A percentile compares a stretch with the other conserved stretches of the same genome.
Evolutionary conservation across 805 yeast species (phyloP).

Genomic region (Babjeviella inositovora): DNA sequence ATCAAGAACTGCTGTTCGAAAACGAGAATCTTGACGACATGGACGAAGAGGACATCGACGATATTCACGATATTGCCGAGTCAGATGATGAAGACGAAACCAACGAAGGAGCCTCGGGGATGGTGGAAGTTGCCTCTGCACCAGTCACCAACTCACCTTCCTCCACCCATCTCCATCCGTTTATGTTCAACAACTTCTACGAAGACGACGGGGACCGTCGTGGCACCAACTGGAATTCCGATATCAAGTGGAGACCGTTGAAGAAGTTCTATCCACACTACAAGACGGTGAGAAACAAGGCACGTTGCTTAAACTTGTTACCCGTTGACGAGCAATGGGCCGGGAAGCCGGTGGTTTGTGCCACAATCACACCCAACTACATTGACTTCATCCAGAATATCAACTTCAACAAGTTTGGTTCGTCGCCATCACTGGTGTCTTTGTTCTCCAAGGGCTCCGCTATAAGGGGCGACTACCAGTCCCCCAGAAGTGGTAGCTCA

Average conservation of each 20-base stretch:
- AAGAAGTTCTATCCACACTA: slow-evolving; percentile 16
- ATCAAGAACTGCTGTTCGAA: slow-evolving; percentile 2
- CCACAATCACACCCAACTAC: slow-evolving; percentile 11
- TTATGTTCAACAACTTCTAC: slow-evolving; percentile 6
- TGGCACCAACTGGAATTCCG: slow-evolving; percentile 6
- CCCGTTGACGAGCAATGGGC: slow-evolving; percentile 36
- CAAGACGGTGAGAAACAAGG: slow-evolving; percentile 29
- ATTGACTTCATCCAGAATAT: too few species aligned
- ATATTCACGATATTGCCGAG: slow-evolving; percentile 1
- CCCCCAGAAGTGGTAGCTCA: too few species aligned
- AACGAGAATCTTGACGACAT: slow-evolving; percentile 5
- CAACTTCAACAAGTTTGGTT: too few species aligned
- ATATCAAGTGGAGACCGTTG: slow-evolving; percentile 32
- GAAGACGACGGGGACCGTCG: too few species aligned
- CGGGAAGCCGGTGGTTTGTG: slow-evolving; percentile 24
- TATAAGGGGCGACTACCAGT: too few species aligned
- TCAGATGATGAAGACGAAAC: slow-evolving; percentile 8
- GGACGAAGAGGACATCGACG: slow-evolving; percentile 4
- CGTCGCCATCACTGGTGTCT: too few species aligned
- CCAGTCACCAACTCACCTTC: slow-evolving; percentile 2
- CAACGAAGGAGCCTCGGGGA: slow-evolving; percentile 4
- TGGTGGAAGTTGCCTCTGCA: slow-evolving; percentile 3
- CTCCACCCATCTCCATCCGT: slow-evolving; percentile 5
- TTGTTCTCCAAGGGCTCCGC: too few species aligned
- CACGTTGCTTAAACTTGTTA: slow-evolving; percentile 40